These are phyloP conservation scores for Elsinoe batatas DNA, from an alignment of 2,329 filamentous ascomycete genomes.

Conservation along the genomic window DNA sequence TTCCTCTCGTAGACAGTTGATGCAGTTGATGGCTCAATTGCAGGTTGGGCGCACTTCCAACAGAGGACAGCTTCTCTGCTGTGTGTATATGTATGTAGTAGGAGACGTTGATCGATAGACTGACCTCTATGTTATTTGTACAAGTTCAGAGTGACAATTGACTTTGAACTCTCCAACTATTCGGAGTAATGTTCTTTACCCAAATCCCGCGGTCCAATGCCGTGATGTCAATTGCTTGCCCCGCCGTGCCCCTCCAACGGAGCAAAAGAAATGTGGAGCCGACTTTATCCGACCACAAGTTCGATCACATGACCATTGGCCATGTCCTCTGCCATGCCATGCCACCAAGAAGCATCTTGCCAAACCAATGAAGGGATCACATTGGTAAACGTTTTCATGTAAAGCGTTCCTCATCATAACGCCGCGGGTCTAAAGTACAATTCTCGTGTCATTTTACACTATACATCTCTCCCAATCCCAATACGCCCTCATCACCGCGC, in stretches of 20 bases:
- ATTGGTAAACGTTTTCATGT: background rate
- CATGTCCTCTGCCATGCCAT: no score
- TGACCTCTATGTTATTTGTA: background rate
- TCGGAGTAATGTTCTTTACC: constrained; percentile 6
- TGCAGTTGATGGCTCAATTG: background rate
- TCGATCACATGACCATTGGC: no score
- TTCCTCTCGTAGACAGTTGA: no score
- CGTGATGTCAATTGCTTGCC: constrained; percentile 8
- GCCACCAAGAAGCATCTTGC: no score
- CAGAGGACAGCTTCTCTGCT: no score
- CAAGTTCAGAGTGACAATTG: background rate
- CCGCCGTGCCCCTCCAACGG: constrained; percentile 1
- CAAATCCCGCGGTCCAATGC: constrained; percentile 8
- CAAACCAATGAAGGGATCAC: no score
- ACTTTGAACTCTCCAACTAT: background rate
- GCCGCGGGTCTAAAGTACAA: background rate
- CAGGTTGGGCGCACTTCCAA: no score
- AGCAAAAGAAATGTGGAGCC: constrained; percentile 8
- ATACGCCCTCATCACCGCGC: background rate
- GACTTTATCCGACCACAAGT: background rate
- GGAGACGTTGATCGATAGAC: background rate
- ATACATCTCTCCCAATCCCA: background rate
- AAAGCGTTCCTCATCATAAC: background rate
- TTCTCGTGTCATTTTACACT: background rate
- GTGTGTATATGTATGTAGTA: no score